Base-by-base conservation (phyloP, 1,284 basidiomycete species). In the Boletellus deceptivus region DNA sequence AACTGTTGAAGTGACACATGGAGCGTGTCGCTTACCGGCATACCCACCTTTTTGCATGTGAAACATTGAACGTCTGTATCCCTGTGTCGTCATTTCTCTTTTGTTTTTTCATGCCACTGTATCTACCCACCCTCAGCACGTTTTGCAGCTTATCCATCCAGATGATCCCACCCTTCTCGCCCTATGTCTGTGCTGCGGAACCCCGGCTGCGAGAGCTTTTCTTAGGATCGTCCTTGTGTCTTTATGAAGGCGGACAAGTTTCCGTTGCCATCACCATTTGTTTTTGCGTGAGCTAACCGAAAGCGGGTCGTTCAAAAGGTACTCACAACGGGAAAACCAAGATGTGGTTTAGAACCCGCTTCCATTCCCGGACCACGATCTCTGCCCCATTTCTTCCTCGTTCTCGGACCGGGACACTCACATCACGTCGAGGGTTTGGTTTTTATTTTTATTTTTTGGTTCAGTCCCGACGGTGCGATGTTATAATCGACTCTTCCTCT, bases 1-100 rank as follows among this genome's bases (percentile, higher is more conserved):
- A 82, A 65, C 63, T 84, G 44, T 65, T 84, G 60, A 80, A 78
- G 59, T 76, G 42, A 67, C 52, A 56, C 42, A 31, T 46, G 38
- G n/a, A 16, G 13, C 29, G 6, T 31, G 13, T 31, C 29, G 29
- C 29, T 31, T 52, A 44, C 55, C 60, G 46, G 37, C 53, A 70
- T 68, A 67, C 55, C 67, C 49, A 4, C 34, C 16, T 35, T 31
- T 29, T 46, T 47, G 36, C 55, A 63, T 53, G 54, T 57, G 55
- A 61, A 52, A 8, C 29, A 6, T 31, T 49, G 49, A 42, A 60
- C 57, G 50, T 49, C 46, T 64, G 62, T 69, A 61, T 55, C 52
- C 51, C 46, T 65, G 48, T 51, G 46, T 39, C 33, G 48, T 35
- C 16, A 9, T 35, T 14, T 14, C 13, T 25, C 25, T 13, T 31